Conservation (phyloP, 495 filamentous ascomycete genomes). For the Talaromyces nanjingensis region DNA sequence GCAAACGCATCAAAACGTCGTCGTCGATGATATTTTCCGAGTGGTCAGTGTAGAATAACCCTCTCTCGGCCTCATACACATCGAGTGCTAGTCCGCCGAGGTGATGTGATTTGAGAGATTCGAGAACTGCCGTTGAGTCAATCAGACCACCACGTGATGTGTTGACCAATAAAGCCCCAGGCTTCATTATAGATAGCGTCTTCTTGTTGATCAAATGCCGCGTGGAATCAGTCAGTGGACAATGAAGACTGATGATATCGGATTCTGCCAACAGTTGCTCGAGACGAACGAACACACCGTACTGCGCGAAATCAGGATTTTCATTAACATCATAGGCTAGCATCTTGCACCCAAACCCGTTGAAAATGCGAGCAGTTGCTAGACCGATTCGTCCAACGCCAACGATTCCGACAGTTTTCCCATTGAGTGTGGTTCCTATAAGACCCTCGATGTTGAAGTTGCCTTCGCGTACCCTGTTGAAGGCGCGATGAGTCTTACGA, state of each 20-base stretch:
- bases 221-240: neutral
- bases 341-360: neutral
- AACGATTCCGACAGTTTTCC: constrained; percentile 11
- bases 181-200: neutral
- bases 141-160: neutral
- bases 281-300: neutral
- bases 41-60: neutral
- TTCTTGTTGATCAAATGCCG: neutral
- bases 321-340: neutral
- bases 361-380: neutral
- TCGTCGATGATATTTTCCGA: neutral
- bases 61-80: neutral
- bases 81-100: neutral
- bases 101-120: neutral
- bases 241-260: neutral
- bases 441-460: constrained; percentile 64
- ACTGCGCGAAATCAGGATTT: neutral
- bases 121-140: neutral
- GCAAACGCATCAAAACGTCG: neutral
- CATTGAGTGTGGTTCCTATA: constrained; percentile 51
- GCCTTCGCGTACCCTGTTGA: constrained; percentile 64
- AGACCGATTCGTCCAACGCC: neutral
- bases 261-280: neutral
- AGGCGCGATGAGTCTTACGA: constrained; percentile 63
- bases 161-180: neutral